Conservation (phyloP, 2,329 filamentous ascomycete species). For the Hawksworthiomyces lignivorus region DNA sequence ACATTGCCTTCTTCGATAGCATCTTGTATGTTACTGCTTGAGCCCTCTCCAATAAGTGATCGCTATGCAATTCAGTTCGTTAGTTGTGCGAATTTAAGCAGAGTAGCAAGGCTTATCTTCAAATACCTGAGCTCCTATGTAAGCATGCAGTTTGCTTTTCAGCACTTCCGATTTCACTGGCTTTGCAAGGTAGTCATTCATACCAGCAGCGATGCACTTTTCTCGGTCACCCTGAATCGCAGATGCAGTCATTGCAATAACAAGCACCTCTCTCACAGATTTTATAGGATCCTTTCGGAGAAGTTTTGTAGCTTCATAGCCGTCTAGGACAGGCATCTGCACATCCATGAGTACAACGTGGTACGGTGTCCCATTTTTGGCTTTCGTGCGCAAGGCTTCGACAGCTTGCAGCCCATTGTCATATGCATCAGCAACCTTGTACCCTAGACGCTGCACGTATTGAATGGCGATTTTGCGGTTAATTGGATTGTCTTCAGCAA, state of each 20-base stretch:
- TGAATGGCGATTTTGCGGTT: slow-evolving; percentile 92
- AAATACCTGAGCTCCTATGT: slow-evolving; percentile 36
- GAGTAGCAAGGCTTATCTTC: slow-evolving; percentile 13
- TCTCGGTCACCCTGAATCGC: slow-evolving; percentile 92
- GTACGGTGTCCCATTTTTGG: slow-evolving; percentile 66
- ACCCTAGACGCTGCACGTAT: slow-evolving; percentile 79
- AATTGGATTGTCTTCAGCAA: slow-evolving; percentile 91
- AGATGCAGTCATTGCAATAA: slow-evolving; percentile 95
- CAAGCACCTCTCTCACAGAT: slow-evolving; percentile 71
- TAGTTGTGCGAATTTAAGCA: no score
- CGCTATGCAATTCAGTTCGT: no score
- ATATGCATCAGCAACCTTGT: slow-evolving; percentile 74
- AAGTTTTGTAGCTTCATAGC: slow-evolving; percentile 81
- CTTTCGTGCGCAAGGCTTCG: slow-evolving; percentile 70
- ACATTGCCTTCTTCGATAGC: no score
- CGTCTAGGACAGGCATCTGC: slow-evolving; percentile 90
- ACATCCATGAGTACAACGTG: slow-evolving; percentile 94
- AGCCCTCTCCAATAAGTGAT: slow-evolving; percentile 19
- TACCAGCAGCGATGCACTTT: slow-evolving; percentile 89
- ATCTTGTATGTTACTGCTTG: slow-evolving; percentile 2
- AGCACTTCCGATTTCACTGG: slow-evolving; percentile 85
- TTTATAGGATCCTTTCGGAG: slow-evolving; percentile 71
- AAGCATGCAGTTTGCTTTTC: slow-evolving; percentile 67
- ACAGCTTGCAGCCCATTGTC: slow-evolving; percentile 85
- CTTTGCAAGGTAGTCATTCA: slow-evolving; percentile 97